A percentile compares a stretch with the other conserved stretches of the same genome.
These are phyloP conservation scores for Inga laurina DNA, from an alignment of 306 rosid species.

Conservation along the genomic window DNA sequence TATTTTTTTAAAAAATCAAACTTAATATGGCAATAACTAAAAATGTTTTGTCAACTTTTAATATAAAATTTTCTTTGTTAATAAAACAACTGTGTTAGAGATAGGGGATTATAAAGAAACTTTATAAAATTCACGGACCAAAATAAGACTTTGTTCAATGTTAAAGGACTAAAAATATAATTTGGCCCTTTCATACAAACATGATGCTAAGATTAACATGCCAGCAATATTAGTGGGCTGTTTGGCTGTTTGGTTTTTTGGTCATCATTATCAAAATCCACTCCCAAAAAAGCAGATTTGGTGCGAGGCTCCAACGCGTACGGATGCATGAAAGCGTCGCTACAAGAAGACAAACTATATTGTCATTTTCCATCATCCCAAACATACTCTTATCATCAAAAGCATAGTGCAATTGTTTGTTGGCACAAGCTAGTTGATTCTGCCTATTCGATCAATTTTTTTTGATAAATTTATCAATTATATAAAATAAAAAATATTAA, in stretches of 20 bases:
- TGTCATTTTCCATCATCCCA: not conserved
- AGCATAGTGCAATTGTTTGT: not conserved
- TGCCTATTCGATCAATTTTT: not conserved
- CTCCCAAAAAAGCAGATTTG: constrained; percentile 6
- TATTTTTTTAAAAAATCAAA: too few relatives aligned
- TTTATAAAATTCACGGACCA: too few relatives aligned
- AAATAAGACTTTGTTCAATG: too few relatives aligned
- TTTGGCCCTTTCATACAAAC: too few relatives aligned
- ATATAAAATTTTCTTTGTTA: too few relatives aligned
- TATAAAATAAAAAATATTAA: too few relatives aligned
- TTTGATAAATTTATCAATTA: too few relatives aligned
- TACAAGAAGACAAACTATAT: constrained; percentile 13
- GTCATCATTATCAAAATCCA: constrained; percentile 5
- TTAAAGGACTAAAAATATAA: too few relatives aligned
- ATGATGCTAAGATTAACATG: not conserved
- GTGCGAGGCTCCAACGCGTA: constrained; percentile 13
- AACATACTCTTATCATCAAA: not conserved
- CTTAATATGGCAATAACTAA: too few relatives aligned
- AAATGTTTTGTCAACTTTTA: too few relatives aligned
- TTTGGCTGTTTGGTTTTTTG: not conserved
- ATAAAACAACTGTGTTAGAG: too few relatives aligned
- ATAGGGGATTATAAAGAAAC: too few relatives aligned
- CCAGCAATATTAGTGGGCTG: not conserved
- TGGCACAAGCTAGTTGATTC: not conserved
- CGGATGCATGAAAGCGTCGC: constrained; percentile 2